These are phyloP conservation scores for Fraxinus albicans DNA, from an alignment of 305 asterid species.

Conservation along the genomic window DNA sequence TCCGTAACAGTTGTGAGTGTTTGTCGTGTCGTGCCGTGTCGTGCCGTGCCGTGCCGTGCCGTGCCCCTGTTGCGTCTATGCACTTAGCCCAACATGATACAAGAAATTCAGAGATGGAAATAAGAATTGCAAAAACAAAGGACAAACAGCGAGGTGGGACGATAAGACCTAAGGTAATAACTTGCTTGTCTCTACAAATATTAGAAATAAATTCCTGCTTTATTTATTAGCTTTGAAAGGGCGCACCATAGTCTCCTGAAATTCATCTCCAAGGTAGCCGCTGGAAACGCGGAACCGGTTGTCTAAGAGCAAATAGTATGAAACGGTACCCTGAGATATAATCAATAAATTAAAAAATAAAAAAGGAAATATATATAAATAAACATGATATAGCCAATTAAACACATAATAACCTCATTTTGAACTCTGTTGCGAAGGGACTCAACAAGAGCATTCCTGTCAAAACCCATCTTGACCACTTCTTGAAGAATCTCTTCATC, in stretches of 20 bases:
- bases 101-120: not conserved
- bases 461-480: constrained; percentile 87
- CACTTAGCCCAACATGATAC: not conserved
- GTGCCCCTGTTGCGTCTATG: not conserved
- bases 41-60: not conserved
- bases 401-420: constrained; percentile 61
- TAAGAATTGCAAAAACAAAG: not conserved
- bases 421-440: constrained; percentile 82
- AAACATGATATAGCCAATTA: constrained; percentile 8
- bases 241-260: not conserved
- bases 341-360: constrained; percentile 19
- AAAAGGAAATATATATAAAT: constrained; percentile 13
- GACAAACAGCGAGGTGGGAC: not conserved
- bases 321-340: constrained; percentile 80
- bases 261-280: constrained; percentile 75
- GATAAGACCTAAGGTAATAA: not conserved
- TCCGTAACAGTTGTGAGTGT: not conserved
- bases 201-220: not conserved
- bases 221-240: not conserved
- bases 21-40: no score
- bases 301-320: constrained; percentile 89
- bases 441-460: constrained; percentile 60
- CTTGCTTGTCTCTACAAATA: not conserved
- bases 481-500: constrained; percentile 94
- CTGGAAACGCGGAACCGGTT: constrained; percentile 76